A percentile compares a stretch with the other conserved stretches of the same genome.
Conservation (phyloP, 352 stramenopile genomes). For the Phytophthora meadii region DNA sequence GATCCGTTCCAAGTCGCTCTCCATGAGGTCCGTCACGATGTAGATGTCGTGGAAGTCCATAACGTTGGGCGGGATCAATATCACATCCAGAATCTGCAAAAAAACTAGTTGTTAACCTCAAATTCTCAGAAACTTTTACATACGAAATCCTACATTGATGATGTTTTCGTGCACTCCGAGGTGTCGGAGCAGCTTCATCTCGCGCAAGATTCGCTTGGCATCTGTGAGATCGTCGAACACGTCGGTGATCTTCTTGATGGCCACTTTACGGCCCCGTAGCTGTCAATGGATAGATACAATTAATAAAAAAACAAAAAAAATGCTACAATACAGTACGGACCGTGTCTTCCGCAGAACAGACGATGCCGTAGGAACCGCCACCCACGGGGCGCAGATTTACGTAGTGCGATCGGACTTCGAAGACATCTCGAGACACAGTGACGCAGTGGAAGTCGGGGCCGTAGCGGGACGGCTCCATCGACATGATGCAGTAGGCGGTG, state of each 20-base stretch:
- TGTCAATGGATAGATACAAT: constrained; percentile 26
- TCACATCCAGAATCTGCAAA: constrained; percentile 81
- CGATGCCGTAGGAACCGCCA: constrained; percentile 92
- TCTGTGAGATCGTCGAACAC: constrained; percentile 94
- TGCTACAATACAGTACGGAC: constrained; percentile 41
- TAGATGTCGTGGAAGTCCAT: constrained; percentile 92
- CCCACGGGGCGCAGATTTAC: constrained; percentile 80
- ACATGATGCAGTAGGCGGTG: constrained; percentile 43
- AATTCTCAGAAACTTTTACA: constrained; percentile 4
- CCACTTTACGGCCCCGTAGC: constrained; percentile 85
- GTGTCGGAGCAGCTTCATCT: constrained; percentile 94
- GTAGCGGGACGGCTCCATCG: constrained; percentile 75
- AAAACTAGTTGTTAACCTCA: not conserved
- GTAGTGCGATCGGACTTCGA: constrained; percentile 86
- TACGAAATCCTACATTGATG: constrained; percentile 67
- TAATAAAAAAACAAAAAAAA: not conserved
- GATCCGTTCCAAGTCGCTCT: constrained; percentile 92
- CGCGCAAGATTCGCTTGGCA: constrained; percentile 92
- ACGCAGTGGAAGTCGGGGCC: constrained; percentile 85
- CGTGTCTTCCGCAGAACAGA: constrained; percentile 92
- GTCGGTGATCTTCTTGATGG: constrained; percentile 94
- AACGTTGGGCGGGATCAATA: constrained; percentile 81
- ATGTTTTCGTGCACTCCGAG: constrained; percentile 93
- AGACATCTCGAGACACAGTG: constrained; percentile 81
- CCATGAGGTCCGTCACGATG: constrained; percentile 93